phyloP scores from a whole-genome alignment of 2,329 filamentous ascomycete genomes.

The Xylariaceae sp. region DNA sequence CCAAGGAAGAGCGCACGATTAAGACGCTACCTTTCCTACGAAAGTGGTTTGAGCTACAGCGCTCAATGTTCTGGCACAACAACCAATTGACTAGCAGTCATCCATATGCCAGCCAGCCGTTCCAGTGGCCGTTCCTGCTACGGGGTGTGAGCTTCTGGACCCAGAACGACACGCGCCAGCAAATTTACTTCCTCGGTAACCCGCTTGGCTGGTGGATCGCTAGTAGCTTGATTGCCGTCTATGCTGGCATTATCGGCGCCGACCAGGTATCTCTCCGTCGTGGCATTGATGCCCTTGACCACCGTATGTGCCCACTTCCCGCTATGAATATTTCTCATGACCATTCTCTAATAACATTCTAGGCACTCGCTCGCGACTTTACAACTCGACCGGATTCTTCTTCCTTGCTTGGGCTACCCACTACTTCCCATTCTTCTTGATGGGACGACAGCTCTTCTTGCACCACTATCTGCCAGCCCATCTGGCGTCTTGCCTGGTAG shows the following conservation, averaged over 20 bases:
- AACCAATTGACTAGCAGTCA: constrained; percentile 96
- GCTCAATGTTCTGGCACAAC: constrained; percentile 99
- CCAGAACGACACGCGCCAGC: constrained; percentile 85
- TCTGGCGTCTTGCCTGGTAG: constrained; percentile 81
- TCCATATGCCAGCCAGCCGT: constrained; percentile 89
- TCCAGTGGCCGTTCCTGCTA: constrained; percentile 96
- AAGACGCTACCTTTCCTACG: constrained; percentile 82
- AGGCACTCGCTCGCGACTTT: constrained; percentile 88
- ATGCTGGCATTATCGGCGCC: constrained; percentile 82
- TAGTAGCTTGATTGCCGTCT: constrained; percentile 87
- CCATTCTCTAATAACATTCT: constrained; percentile 20
- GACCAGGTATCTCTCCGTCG: constrained; percentile 91
- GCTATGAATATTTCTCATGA: background rate
- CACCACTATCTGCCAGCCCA: constrained; percentile 97
- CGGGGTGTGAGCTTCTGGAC: constrained; percentile 99
- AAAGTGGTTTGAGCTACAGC: constrained; percentile 95
- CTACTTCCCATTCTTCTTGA: constrained; percentile 95
- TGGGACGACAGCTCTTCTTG: constrained; percentile 96
- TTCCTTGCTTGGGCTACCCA: constrained; percentile 97
- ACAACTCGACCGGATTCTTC: constrained; percentile 98
- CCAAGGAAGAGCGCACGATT: constrained; percentile 70
- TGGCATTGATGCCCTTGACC: constrained; percentile 87
- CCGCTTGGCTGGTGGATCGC: constrained; percentile 96
- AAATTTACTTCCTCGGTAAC: constrained; percentile 98
- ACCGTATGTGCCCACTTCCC: constrained; percentile 60